phyloP scores from a whole-genome alignment of 345 rosid genomes.

The Boechera stricta region DNA sequence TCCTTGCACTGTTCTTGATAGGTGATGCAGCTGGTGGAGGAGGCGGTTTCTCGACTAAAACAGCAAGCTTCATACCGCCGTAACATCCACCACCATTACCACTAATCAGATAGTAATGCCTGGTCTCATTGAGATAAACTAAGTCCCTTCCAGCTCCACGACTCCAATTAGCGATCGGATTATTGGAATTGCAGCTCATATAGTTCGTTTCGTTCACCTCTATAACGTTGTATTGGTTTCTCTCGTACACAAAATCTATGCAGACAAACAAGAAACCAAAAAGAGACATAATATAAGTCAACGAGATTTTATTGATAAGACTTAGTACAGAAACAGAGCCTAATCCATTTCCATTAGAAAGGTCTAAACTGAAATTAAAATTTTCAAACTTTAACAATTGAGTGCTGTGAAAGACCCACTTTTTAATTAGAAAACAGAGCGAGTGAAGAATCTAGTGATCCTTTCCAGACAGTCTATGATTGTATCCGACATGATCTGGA shows the following conservation, averaged over 20 bases:
- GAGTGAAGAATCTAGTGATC: slow-evolving; percentile 5
- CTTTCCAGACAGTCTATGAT: slow-evolving; percentile 3
- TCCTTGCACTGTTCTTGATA: slow-evolving; percentile 36
- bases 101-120: slow-evolving; percentile 72
- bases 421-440: neutral
- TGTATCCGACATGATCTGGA: slow-evolving; percentile 12
- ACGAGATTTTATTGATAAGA: neutral
- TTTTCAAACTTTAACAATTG: neutral
- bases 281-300: neutral
- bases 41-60: slow-evolving; percentile 69
- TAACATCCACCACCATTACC: slow-evolving; percentile 94
- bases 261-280: slow-evolving; percentile 5
- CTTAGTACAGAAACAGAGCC: neutral
- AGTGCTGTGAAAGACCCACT: neutral
- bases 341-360: neutral
- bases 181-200: slow-evolving; percentile 66
- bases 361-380: neutral
- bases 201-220: slow-evolving; percentile 91
- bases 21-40: slow-evolving; percentile 73
- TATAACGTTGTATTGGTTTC: slow-evolving; percentile 80
- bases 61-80: slow-evolving; percentile 72
- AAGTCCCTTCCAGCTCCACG: slow-evolving; percentile 91
- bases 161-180: slow-evolving; percentile 82
- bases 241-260: slow-evolving; percentile 86
- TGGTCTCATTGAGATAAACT: slow-evolving; percentile 82